Base-by-base conservation (phyloP, 1,139 yeast genomes). In the Zygoascus sp. region DNA sequence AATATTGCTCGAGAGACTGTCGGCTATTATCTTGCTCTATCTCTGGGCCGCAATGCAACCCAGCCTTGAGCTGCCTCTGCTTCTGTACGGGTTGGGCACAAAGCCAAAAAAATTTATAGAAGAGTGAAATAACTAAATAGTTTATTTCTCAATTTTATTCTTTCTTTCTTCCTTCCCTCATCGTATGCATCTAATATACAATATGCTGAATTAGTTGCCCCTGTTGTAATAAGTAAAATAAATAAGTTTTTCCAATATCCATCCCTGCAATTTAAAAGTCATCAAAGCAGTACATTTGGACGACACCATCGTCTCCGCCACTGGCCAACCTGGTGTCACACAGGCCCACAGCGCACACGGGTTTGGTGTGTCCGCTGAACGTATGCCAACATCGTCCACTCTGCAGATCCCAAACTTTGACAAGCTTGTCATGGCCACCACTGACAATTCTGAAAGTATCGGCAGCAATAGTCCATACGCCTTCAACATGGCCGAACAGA, bases 401-500 rank as follows among this genome's bases (percentile, higher is more conserved):
- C 64, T 90, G 97, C 53, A 92, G 70, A 64, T 92, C 98, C 97
- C 97, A 92, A 5, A 92, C 87, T 66, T 92, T 92, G 53, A 89
- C 85, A 47, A 82, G 73, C 54, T 88, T 76, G 68, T 92, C 97
- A 61, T 90, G 97, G 1, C 96, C 92, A 2, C 97, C 97, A 61
- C 94, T 82, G 15, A 90, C 86, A 40, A 92, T 85, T 55, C 98
- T 76, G 73, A 92, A 92, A 38, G 92, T 89, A 68, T 92, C 97
- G 0, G 97, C 95, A 15, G 92, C 88, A 51, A 92, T 84, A 36
- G 92, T 87, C 97, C 97, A 90, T 16, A 92, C 96, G 16, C 97
- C 97, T 66, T 92, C 97, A 47, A 90, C 88, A 61, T 92, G 98
- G 5, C 98, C 98, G 68, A 90, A 90, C 63, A 92, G 90, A 0